A percentile compares a stretch with the other conserved stretches of the same genome.
phyloP scores from a whole-genome alignment of 2,329 filamentous ascomycete species.

The Tolypocladium sp. region DNA sequence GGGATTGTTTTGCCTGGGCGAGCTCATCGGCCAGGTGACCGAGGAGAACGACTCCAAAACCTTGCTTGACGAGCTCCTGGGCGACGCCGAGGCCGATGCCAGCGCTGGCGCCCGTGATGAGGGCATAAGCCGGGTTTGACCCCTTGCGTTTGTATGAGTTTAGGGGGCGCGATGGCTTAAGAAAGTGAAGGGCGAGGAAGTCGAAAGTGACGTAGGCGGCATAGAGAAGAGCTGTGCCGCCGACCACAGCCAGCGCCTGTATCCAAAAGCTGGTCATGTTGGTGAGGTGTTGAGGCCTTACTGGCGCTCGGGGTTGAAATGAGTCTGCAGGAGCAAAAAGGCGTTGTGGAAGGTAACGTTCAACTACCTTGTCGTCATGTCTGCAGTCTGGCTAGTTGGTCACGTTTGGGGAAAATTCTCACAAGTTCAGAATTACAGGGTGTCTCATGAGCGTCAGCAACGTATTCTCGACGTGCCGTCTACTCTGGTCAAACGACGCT shows the following conservation, averaged over 20 bases:
- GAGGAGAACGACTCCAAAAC: slow-evolving; percentile 24
- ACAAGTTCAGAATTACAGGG: background rate
- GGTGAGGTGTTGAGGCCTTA: background rate
- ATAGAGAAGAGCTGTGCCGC: slow-evolving; percentile 9
- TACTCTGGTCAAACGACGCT: background rate
- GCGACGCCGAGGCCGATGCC: slow-evolving; percentile 24
- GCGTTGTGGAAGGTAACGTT: background rate
- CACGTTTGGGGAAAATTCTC: background rate
- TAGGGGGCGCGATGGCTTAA: slow-evolving; percentile 10
- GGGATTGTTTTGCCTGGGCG: slow-evolving; percentile 11
- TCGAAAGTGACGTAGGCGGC: slow-evolving; percentile 1
- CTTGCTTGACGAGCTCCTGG: slow-evolving; percentile 18
- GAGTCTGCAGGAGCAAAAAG: background rate
- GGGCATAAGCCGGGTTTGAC: slow-evolving; percentile 14
- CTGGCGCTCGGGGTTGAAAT: background rate
- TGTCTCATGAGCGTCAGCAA: background rate
- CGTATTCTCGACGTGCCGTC: background rate
- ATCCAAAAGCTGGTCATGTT: background rate
- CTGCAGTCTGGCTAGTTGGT: background rate
- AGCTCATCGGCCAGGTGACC: slow-evolving; percentile 19
- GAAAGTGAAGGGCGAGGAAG: slow-evolving; percentile 9
- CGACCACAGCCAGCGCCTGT: slow-evolving; percentile 5
- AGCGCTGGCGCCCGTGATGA: slow-evolving; percentile 24
- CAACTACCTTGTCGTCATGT: background rate
- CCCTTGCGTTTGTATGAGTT: slow-evolving; percentile 12